These are phyloP conservation scores for Bisporella sp. DNA, from an alignment of 2,329 filamentous ascomycete species.

Conservation along the genomic window DNA sequence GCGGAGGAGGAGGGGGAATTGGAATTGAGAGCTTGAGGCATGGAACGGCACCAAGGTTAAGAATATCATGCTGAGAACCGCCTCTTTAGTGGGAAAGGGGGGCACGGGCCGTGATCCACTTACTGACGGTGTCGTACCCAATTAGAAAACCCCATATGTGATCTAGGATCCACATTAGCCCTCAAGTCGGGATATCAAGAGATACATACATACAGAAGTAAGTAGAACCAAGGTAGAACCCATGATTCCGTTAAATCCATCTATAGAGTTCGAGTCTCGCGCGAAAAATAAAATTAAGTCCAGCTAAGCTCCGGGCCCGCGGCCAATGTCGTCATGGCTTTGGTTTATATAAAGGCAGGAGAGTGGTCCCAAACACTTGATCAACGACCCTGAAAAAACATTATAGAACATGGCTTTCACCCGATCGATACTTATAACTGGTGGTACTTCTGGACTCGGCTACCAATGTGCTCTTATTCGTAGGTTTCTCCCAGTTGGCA, in stretches of 20 bases:
- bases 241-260: not conserved
- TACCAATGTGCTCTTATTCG: slow-evolving; percentile 31
- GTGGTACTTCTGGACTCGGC: slow-evolving; percentile 38
- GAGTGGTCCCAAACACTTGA: not conserved
- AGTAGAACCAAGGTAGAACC: too few species aligned
- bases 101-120: too few species aligned
- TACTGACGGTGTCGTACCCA: too few species aligned
- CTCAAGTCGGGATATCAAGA: too few species aligned
- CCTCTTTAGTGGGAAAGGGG: too few species aligned
- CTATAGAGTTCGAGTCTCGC: not conserved
- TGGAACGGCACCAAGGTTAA: too few species aligned
- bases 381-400: not conserved
- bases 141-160: too few species aligned
- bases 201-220: too few species aligned
- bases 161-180: too few species aligned
- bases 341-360: not conserved
- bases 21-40: not conserved
- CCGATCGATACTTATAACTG: slow-evolving; percentile 34
- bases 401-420: slow-evolving; percentile 13
- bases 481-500: too few species aligned
- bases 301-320: not conserved
- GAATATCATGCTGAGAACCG: too few species aligned
- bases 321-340: too few species aligned
- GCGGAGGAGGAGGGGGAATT: not conserved
- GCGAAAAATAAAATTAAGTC: not conserved